These are phyloP conservation scores for Aphanomyces cochlioides DNA, from an alignment of 352 stramenopile species.

Conservation along the genomic window DNA sequence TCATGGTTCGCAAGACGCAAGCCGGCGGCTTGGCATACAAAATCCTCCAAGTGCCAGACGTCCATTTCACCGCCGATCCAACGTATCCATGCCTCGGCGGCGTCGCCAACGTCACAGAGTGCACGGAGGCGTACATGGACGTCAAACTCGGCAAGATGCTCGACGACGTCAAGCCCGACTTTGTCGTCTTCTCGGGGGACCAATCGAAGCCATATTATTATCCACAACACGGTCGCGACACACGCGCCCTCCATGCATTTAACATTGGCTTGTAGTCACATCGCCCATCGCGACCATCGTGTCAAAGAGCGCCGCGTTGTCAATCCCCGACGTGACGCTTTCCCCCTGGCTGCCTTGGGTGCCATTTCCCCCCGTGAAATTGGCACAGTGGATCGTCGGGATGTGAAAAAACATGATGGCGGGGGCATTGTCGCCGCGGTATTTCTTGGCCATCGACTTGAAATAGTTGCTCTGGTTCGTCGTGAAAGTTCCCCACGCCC, in stretches of 20 bases:
- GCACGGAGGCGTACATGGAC: background rate
- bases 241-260: no score
- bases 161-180: slow-evolving; percentile 56
- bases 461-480: slow-evolving; percentile 52
- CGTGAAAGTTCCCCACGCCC: slow-evolving; percentile 34
- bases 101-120: background rate
- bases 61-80: background rate
- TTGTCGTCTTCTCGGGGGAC: slow-evolving; percentile 63
- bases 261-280: no score
- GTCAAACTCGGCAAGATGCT: slow-evolving; percentile 35
- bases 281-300: slow-evolving; percentile 29
- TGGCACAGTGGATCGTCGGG: slow-evolving; percentile 44
- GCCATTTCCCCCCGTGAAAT: background rate
- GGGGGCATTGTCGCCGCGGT: slow-evolving; percentile 33
- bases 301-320: slow-evolving; percentile 31
- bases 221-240: no score
- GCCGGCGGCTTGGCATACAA: no score
- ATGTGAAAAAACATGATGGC: slow-evolving; percentile 73
- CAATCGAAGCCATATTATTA: slow-evolving; percentile 42
- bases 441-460: slow-evolving; percentile 31
- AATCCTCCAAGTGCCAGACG: background rate
- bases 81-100: background rate
- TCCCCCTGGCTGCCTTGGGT: background rate
- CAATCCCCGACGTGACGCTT: slow-evolving; percentile 9
- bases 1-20: no score